Evolutionary conservation across 306 rosid species (phyloP), one percentile per base, ranked within the genome.

Genomic region (Casuarina glauca): DNA sequence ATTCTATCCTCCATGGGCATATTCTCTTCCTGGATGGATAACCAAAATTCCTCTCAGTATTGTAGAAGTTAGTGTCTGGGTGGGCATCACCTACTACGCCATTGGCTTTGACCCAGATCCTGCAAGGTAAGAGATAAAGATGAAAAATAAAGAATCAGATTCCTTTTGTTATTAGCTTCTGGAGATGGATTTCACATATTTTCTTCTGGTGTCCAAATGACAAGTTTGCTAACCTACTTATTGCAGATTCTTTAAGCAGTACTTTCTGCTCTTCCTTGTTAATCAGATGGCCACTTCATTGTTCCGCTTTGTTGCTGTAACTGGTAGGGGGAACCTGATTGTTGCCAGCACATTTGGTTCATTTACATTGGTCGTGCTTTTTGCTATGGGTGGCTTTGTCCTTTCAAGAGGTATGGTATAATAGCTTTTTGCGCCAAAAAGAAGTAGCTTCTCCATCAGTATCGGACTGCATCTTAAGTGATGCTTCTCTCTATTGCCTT

Each of bases 1-100:
- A 1, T 92, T 92, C 81, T 90, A 66, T 69, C 97, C 97, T 39
- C 42, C 91, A 42, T 92, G 97, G 95, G 85, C 85, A 0, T 92
- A 79, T 80, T 83, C 93, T 71, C 81, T 92, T 78, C 97, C 97
- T 3, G 10, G 72, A 20, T 90, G 90, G 93, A 71, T 92, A 57
- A 89, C 88, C 67, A 87, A 83, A 48, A 88, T 92, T 46, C 97
- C 95, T 1, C 32, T 88, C 9, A 57, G 89, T 39, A 17, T 87
- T 32, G 32, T 52, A 17, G 97, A 92, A 80, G 93, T 79, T 17
- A 84, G 54, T 44, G 72, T 90, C 36, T 92, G 97, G 97, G 89
- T 86, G 17, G 69, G 26, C 39, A 5, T 90, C 45, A 87, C 93
- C 26, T 92, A 92, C 76, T 90, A 90, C 83, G 85, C 74, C 26